These are phyloP conservation scores for Colletotrichum kahawae DNA, from an alignment of 2,329 filamentous ascomycete genomes.

Conservation along the genomic window DNA sequence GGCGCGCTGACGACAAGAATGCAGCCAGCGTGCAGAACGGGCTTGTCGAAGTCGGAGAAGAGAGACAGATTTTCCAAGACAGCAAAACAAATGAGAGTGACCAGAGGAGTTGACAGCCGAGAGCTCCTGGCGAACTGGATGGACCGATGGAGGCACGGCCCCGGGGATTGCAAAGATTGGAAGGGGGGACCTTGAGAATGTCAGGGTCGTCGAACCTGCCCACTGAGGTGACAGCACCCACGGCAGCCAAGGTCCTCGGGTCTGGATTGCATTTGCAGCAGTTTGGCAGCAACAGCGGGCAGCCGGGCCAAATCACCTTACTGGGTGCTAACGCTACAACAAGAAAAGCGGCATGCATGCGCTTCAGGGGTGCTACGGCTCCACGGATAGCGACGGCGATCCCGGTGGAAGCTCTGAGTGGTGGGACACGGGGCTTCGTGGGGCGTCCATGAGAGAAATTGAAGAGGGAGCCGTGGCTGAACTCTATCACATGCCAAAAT, in stretches of 20 bases:
- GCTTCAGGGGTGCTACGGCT: slow-evolving; percentile 8
- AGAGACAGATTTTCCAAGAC: background rate
- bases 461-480: slow-evolving; percentile 20
- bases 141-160: background rate
- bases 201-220: slow-evolving; percentile 13
- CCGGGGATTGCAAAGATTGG: background rate
- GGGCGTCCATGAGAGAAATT: slow-evolving; percentile 14
- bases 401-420: slow-evolving; percentile 11
- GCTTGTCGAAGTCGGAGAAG: background rate
- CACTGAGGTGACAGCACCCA: background rate
- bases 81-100: slow-evolving; percentile 6
- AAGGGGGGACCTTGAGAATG: slow-evolving; percentile 21
- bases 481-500: slow-evolving; percentile 22
- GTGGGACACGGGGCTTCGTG: slow-evolving; percentile 4
- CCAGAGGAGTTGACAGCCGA: background rate
- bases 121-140: background rate
- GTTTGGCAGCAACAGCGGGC: background rate
- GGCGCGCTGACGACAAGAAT: slow-evolving; percentile 20
- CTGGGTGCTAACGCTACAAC: background rate
- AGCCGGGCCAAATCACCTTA: slow-evolving; percentile 6
- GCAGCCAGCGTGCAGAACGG: slow-evolving; percentile 6
- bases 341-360: slow-evolving; percentile 17
- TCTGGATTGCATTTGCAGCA: background rate
- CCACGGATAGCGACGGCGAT: slow-evolving; percentile 16
- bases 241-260: background rate